Base-by-base conservation (phyloP, 768 basidiomycete species). In the Pisolithus microcarpus region DNA sequence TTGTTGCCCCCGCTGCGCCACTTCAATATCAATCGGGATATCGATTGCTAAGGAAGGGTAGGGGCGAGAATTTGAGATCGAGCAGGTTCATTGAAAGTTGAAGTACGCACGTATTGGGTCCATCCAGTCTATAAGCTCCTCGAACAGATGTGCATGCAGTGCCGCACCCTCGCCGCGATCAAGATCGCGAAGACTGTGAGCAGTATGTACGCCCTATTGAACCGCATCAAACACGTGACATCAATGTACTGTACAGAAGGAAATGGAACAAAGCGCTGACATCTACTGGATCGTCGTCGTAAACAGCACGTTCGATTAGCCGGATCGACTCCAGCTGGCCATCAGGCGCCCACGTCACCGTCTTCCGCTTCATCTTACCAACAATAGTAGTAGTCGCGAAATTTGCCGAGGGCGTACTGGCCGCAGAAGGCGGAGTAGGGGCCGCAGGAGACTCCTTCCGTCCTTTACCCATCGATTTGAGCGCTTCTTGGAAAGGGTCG, bases 81-180 rank as follows among this genome's bases (percentile, higher is more conserved):
- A 52, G 50, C 56, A 38, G 28, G 26, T 38, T 59, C 23, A 52
- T 46, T 34, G 4, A 34, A 38, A 52, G 61, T 52, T 38, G 51
- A 48, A 43, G 5, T 34, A 72, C 87, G 81, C 76, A 92, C 91
- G 73, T 61, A 78, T 66, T 52, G 87, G 89, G 62, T 92, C 91
- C 61, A 73, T 73, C 89, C 89, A 92, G 73, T 92, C 91, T 58
- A 90, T 73, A 51, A 81, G 76, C 72, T 91, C 90, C 71, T 91
- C 90, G 67, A 91, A 91, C 54, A 87, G 61, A 64, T 83, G 85
- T 54, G 81, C 80, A 63, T 91, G 89, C 60, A 92, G 65, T 48
- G 90, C 87, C 50, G 87, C 87, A 46, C 90, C 90, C 67, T 91
- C 91, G 65, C 81, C 85, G 65, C 87, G 80, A 71, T 92, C 90